Percentiles rank a stretch among this genome's conserved stretches.
phyloP scores from a whole-genome alignment of 106 monocot species.

The Amphibolis antarctica region DNA sequence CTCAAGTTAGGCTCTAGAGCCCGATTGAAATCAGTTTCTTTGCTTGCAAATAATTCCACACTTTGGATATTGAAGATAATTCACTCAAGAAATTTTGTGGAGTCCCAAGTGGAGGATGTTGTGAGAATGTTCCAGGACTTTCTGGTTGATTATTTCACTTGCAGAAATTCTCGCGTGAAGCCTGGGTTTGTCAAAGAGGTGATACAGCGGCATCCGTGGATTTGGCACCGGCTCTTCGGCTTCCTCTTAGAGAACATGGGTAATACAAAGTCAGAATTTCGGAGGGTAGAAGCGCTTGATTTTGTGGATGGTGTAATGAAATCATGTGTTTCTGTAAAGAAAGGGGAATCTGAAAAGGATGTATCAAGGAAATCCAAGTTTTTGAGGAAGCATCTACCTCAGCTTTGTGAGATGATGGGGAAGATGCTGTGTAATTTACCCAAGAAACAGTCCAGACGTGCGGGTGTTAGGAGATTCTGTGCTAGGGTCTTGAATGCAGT shows the following conservation, averaged over 20 bases:
- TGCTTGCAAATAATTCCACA: slow-evolving; percentile 48
- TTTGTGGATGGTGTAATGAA: slow-evolving; percentile 54
- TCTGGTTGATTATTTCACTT: slow-evolving; percentile 56
- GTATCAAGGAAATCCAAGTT: slow-evolving; percentile 30
- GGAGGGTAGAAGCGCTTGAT: slow-evolving; percentile 54
- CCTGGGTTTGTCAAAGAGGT: slow-evolving; percentile 72
- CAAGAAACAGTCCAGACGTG: slow-evolving; percentile 55
- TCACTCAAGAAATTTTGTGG: slow-evolving; percentile 33
- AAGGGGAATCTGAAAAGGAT: slow-evolving; percentile 24
- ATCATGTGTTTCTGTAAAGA: slow-evolving; percentile 16
- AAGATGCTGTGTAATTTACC: slow-evolving; percentile 42
- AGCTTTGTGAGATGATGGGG: slow-evolving; percentile 42
- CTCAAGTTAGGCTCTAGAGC: slow-evolving; percentile 58
- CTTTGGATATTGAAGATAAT: slow-evolving; percentile 86
- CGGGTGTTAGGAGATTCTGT: slow-evolving; percentile 58
- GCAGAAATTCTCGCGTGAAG: slow-evolving; percentile 63
- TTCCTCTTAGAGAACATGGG: slow-evolving; percentile 60
- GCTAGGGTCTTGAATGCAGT: slow-evolving; percentile 32
- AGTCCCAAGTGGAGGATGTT: slow-evolving; percentile 37
- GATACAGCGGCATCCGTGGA: slow-evolving; percentile 53
- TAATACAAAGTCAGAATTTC: slow-evolving; percentile 56
- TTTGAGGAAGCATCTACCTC: slow-evolving; percentile 42
- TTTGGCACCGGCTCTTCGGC: slow-evolving; percentile 42
- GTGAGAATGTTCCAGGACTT: slow-evolving; percentile 24
- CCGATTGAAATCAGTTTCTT: slow-evolving; percentile 38